phyloP scores from a whole-genome alignment of 768 basidiomycete genomes.

The Rhizopogon vinicolor region DNA sequence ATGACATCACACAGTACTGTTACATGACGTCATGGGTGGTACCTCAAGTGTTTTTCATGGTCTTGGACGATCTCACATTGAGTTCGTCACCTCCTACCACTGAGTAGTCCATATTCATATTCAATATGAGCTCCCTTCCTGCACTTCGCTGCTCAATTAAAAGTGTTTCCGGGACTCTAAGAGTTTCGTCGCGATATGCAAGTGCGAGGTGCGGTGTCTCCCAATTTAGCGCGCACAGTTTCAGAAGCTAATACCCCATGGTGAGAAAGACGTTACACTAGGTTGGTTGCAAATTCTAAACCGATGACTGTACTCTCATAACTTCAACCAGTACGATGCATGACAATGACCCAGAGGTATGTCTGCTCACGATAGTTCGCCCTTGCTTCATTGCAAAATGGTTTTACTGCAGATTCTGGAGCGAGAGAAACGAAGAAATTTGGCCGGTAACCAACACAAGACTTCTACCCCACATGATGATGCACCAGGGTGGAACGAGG shows the following conservation, averaged over 20 bases:
- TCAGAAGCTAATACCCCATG: neutral
- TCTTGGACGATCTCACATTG: neutral
- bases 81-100: neutral
- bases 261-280: neutral
- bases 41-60: neutral
- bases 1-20: neutral
- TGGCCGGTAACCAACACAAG: conserved; percentile 37
- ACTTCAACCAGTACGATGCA: conserved; percentile 45
- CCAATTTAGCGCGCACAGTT: too few species aligned
- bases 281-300: neutral
- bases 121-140: neutral
- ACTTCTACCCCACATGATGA: conserved; percentile 44
- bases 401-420: conserved; percentile 38
- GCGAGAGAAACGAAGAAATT: conserved; percentile 48
- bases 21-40: neutral
- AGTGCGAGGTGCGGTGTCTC: neutral
- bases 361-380: neutral
- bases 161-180: neutral
- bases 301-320: neutral
- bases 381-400: neutral
- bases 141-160: neutral
- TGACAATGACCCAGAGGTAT: conserved; percentile 52
- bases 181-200: neutral
- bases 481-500: conserved; percentile 73
- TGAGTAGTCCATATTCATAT: neutral